Conservation (phyloP, 495 filamentous ascomycete species). For the Trichocladium uniseriatum region DNA sequence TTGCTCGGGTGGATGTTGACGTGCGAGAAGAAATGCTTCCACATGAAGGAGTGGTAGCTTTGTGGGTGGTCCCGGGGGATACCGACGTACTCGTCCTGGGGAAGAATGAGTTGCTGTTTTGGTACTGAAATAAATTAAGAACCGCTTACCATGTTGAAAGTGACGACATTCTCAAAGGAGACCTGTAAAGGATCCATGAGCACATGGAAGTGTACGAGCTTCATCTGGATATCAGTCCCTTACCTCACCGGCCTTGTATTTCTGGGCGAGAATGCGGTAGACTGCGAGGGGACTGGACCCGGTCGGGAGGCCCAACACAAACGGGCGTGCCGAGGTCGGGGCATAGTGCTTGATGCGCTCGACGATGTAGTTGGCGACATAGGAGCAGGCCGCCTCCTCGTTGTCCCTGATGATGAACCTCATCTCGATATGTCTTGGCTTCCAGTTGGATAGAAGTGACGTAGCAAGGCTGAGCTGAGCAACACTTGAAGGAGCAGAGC, state of each 20-base stretch:
- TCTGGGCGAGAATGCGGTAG: slow-evolving; percentile 67
- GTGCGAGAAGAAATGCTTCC: slow-evolving; percentile 82
- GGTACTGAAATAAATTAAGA: neutral
- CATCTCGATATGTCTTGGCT: slow-evolving; percentile 39
- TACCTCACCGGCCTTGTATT: slow-evolving; percentile 61
- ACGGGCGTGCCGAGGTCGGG: slow-evolving; percentile 60
- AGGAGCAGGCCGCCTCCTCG: slow-evolving; percentile 53
- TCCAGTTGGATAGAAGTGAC: neutral
- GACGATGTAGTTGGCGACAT: slow-evolving; percentile 78
- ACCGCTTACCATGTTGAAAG: slow-evolving; percentile 75
- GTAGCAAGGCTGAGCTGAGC: neutral
- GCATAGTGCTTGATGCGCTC: slow-evolving; percentile 64
- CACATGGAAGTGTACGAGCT: neutral
- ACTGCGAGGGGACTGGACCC: slow-evolving; percentile 70
- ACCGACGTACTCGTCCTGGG: slow-evolving; percentile 77
- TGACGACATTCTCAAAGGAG: slow-evolving; percentile 79
- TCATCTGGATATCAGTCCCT: neutral
- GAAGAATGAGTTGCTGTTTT: neutral
- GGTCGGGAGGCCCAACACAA: slow-evolving; percentile 77
- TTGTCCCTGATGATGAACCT: slow-evolving; percentile 76
- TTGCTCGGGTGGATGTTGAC: slow-evolving; percentile 71
- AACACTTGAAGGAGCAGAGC: neutral
- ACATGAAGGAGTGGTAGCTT: slow-evolving; percentile 87
- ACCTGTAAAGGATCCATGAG: slow-evolving; percentile 34
- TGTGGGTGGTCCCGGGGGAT: slow-evolving; percentile 73